Conservation (phyloP, 768 basidiomycete genomes). For the Chalciporus sphaerocephalus region DNA sequence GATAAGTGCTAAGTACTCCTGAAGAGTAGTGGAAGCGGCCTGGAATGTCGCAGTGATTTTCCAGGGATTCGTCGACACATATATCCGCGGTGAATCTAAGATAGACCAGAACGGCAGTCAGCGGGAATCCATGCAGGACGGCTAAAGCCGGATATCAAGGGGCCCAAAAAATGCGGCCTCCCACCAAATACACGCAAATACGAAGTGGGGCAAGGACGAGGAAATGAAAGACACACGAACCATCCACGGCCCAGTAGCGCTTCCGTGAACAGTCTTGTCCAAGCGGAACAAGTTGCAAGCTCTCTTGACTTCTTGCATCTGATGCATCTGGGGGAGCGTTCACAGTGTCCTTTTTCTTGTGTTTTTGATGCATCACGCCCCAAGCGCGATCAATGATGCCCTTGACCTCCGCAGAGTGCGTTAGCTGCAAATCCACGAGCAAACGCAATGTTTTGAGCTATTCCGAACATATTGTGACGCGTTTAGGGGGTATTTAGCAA, state of each 20-base stretch:
- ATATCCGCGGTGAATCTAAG: constrained; percentile 81
- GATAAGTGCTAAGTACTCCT: constrained; percentile 66
- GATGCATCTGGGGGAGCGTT: constrained; percentile 51
- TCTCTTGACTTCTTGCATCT: constrained; percentile 64
- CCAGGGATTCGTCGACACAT: constrained; percentile 86
- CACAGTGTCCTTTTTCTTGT: constrained; percentile 71
- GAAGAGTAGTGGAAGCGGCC: constrained; percentile 63
- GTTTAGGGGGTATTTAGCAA: constrained; percentile 27
- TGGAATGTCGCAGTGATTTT: constrained; percentile 78
- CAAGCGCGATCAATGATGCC: constrained; percentile 75
- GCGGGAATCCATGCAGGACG: constrained; percentile 31
- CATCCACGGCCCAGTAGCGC: constrained; percentile 85
- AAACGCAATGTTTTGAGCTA: constrained; percentile 82
- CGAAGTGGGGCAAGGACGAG: constrained; percentile 28
- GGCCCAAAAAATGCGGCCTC: constrained; percentile 44
- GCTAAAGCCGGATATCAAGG: constrained; percentile 36
- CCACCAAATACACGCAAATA: constrained; percentile 77
- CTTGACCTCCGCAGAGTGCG: constrained; percentile 66
- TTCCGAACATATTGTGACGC: constrained; percentile 20
- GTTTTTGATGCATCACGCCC: constrained; percentile 80
- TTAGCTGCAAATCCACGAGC: constrained; percentile 79
- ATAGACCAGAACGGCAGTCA: constrained; percentile 31
- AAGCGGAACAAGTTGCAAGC: constrained; percentile 61
- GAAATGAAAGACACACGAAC: constrained; percentile 59
- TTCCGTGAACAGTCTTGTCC: constrained; percentile 74